A percentile compares a stretch with the other conserved stretches of the same genome.
phyloP scores from a whole-genome alignment of 805 yeast species.

The Wickerhamiella brachini region DNA sequence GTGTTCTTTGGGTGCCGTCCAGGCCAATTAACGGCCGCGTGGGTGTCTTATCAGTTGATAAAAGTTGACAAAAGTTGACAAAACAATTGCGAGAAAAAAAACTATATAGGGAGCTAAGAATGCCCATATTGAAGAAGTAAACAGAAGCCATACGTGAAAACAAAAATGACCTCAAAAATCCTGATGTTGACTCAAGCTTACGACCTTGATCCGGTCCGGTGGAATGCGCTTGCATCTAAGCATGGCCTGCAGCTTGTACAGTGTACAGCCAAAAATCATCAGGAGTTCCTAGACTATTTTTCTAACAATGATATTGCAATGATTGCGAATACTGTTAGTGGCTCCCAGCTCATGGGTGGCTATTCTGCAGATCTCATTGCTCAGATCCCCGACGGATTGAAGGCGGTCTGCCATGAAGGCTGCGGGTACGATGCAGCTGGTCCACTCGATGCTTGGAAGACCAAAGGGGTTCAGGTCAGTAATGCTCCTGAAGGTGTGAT shows the following conservation, averaged over 20 bases:
- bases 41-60: neutral
- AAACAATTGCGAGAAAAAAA: neutral
- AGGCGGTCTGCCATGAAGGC: constrained; percentile 36
- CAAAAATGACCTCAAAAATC: neutral
- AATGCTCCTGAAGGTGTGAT: constrained; percentile 42
- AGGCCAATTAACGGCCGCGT: neutral
- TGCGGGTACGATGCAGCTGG: constrained; percentile 44
- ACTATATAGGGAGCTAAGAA: neutral
- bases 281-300: constrained; percentile 30
- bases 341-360: constrained; percentile 29
- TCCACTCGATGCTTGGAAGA: constrained; percentile 31
- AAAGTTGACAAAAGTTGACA: neutral
- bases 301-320: constrained; percentile 26
- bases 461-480: constrained; percentile 33
- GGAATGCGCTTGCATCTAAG: constrained; percentile 40
- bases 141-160: neutral
- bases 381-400: constrained; percentile 28
- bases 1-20: neutral
- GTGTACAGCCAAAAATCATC: constrained; percentile 27
- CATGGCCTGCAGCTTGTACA: constrained; percentile 34
- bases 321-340: constrained; percentile 32
- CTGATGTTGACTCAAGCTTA: neutral
- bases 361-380: constrained; percentile 33
- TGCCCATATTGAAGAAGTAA: neutral
- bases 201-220: constrained; percentile 16